Evolutionary conservation across 2,329 filamentous ascomycete genomes (phyloP), one percentile per base, ranked within the genome.

Genomic region (Pyricularia grisea): DNA sequence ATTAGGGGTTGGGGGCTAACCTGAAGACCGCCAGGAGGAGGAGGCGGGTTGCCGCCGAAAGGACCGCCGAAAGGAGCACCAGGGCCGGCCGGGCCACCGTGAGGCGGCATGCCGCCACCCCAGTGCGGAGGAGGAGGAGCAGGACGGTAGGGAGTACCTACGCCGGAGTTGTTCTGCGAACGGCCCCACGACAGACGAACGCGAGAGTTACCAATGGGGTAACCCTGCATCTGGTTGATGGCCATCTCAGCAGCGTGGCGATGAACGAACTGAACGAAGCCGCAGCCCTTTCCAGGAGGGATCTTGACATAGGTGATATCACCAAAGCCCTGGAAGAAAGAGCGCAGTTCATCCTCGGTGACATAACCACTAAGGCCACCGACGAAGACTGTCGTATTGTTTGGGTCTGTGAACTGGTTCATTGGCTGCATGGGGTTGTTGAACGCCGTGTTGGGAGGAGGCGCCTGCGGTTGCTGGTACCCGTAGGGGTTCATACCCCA

Each of bases 231-330:
- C 83, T 99, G 95, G 83, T 99, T 99, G 87, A 99, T 99, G 74
- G 95, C 95, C 95, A 99, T 99, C 84, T 99, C 95, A 17, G 95
- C 95, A 68, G 95, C 95, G 77, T 99, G 95, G 73, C 95, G 93
- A 83, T 99, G 95, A 69, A 99, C 95, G 75, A 99, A 99, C 81
- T 99, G 95, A 70, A 99, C 95, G 78, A 99, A 99, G 70, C 95
- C 95, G 77, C 95, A 99, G 74, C 95, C 95, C 88, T 99, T 99
- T 83, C 95, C 95, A 73, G 95, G 94, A 68, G 95, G 95, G 70
- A 99, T 99, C 89, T 99, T 99, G 84, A 99, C 95, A 79, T 99
- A 99, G 75, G 95, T 99, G 78, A 99, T 99, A 80, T 99, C 95
- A 71, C 95, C 95, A 73, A 99, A 99, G 75, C 95, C 95, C 81